Base-by-base conservation (phyloP, 1,284 basidiomycete genomes). In the Ganoderma resinaceum region DNA sequence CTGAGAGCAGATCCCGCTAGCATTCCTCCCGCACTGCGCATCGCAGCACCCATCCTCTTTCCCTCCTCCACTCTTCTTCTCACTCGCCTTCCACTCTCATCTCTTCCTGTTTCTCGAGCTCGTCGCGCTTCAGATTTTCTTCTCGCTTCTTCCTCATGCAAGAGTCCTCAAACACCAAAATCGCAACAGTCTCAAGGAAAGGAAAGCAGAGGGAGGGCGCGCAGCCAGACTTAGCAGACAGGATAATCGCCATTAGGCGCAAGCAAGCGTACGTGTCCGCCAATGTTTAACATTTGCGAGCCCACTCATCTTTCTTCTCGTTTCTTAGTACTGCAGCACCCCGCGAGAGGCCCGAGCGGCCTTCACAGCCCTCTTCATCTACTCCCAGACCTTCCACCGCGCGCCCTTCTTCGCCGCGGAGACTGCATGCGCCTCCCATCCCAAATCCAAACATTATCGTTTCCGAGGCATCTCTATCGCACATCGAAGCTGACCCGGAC, bases 231-330 rank as follows among this genome's bases (percentile, higher is more conserved):
- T 77, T 94, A 52, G 90, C 89, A 67, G 87, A 92, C 76, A 86
- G 84, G 70, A 82, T 94, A 49, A 84, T 89, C 68, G 89, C 89
- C 6, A 78, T 90, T n/a, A 87, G 89, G 75, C 84, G 92, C 61
- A 86, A 83, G 72, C 88, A 86, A 61, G 90, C 80, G 91, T 92
- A 69, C 63, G 87, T 84, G 6, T 72, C 23, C 55, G 31, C n/a
- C 43, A 23, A 49, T 60, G 61, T n/a, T 55, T 61, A 66, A 49
- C 66, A 29, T 68, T n/a, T 31, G 20, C 42, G 12, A 43, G 9
- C 26, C 35, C n/a, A 23, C 60, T 60, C 60, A 59, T 42, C 38
- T 42, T 18, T 29, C 37, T 60, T 53, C 43, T 65, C 66, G 57
- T 42, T n/a, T 53, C 60, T 8, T 76, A 91, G 88, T 58, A 76